Evolutionary conservation across 805 yeast genomes (phyloP), one percentile per base, ranked within the genome.

Genomic region (Saturnispora sanitii): DNA sequence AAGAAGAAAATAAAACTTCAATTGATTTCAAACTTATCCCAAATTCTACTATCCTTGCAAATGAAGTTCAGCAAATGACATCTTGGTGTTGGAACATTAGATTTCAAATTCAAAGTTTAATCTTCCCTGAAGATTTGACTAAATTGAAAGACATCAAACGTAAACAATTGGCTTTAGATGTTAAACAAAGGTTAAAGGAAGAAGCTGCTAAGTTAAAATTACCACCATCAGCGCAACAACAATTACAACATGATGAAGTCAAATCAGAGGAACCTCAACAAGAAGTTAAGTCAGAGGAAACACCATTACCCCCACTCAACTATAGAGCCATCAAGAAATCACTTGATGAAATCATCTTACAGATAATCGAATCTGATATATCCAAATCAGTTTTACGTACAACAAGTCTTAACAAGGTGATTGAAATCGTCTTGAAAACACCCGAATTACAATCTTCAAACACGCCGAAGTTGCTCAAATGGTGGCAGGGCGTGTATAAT

Each of bases 351-450:
- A 32, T 55, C 5, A 44, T 63, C 5, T 51, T 47, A 4, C 42
- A 53, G 6, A 38, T 65, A 19, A n/a, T 47, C 48, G n/a, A 40
- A 33, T 13, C 52, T 55, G 31, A 58, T 36, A 29, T 47, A 4
- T 47, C 65, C 19, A 47, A 49, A 33, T 52, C 68, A 1, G 46
- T 59, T 17, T 36, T 67, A 11, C 55, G 54, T 31, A 48, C 59
- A 2, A 47, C 61, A 1, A 60, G 59, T 15, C 35, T 67, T 8
- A 52, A 53, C 28, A 64, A 59, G 30, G 47, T 66, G 4, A 41
- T 67, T 17, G 46, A 55, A 19, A 49, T 53, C 17, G 49, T 65
- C 8, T 48, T 67, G 42, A 62, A 53, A 37, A 64, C 64, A 44
- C 68, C 69, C 2, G 67, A 65, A 42, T 44, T 54, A 18, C 44